These are phyloP conservation scores for Xylariaceae sp. DNA, from an alignment of 2,329 filamentous ascomycete species.

Conservation along the genomic window DNA sequence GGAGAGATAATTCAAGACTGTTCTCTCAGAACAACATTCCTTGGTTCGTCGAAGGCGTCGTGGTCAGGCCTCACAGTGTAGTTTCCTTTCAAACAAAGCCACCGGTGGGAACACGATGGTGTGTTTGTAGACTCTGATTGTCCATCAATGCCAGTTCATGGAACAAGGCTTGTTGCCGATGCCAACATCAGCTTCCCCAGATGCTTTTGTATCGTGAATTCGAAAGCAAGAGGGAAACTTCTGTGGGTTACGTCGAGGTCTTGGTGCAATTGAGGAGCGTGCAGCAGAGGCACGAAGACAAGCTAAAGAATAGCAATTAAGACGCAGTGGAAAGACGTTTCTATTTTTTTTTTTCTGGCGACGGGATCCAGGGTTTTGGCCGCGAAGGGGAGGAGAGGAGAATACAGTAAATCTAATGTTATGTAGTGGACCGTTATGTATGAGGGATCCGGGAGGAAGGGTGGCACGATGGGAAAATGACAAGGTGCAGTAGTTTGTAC, in stretches of 20 bases:
- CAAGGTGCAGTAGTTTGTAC: conserved; percentile 26
- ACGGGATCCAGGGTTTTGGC: not conserved
- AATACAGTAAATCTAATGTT: conserved; percentile 10
- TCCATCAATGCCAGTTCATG: no score
- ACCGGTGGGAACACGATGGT: not conserved
- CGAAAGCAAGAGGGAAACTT: no score
- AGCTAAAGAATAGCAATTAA: not conserved
- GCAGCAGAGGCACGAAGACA: no score
- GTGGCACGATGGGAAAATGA: conserved; percentile 15
- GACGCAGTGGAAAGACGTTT: not conserved
- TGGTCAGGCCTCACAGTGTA: not conserved
- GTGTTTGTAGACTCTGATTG: not conserved
- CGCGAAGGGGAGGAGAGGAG: conserved; percentile 5
- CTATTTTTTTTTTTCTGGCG: not conserved
- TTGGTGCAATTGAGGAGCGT: no score
- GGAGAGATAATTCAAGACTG: not conserved
- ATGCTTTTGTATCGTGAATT: no score
- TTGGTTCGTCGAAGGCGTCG: no score
- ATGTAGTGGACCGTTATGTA: conserved; percentile 12
- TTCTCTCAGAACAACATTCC: not conserved
- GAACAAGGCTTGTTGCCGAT: no score
- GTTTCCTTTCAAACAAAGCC: not conserved
- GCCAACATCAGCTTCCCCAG: no score
- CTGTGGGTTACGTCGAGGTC: no score
- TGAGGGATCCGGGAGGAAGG: conserved; percentile 22